These are phyloP conservation scores for Solanum chilense DNA, from an alignment of 257 asterid species.

Conservation along the genomic window DNA sequence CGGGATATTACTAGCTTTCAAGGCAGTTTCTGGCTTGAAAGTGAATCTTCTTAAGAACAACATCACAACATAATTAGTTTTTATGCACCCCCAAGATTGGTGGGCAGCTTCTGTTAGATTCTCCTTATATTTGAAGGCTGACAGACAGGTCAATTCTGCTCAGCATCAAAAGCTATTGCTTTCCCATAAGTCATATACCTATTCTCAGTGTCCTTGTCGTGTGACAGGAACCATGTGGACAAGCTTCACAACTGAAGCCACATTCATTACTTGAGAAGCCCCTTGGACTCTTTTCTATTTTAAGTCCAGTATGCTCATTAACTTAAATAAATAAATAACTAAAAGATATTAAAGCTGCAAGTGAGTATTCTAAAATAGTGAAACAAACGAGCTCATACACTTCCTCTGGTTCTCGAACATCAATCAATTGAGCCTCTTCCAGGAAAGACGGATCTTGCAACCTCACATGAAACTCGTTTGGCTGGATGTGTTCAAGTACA, in stretches of 20 bases:
- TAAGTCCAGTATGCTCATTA: background rate
- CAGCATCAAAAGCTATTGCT: background rate
- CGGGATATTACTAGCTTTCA: background rate
- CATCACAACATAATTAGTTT: background rate
- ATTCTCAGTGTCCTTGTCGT: background rate
- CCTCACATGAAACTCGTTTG: slow-evolving; percentile 66
- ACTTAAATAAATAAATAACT: background rate
- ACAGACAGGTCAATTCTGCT: background rate
- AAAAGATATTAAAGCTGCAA: background rate
- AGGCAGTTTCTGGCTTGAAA: background rate
- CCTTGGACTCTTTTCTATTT: background rate
- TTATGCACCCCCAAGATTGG: background rate
- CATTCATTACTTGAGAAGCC: background rate
- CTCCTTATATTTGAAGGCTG: background rate
- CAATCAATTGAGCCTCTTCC: slow-evolving; percentile 81
- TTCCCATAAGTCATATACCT: background rate
- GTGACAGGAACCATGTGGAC: background rate
- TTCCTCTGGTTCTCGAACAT: slow-evolving; percentile 98
- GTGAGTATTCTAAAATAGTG: background rate
- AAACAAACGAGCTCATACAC: slow-evolving; percentile 44
- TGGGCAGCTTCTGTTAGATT: background rate
- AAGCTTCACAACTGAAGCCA: background rate
- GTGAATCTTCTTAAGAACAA: background rate
- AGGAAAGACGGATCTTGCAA: slow-evolving; percentile 77
- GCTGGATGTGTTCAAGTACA: slow-evolving; percentile 57